These are phyloP conservation scores for Aspergillus bombycis DNA, from an alignment of 2,329 filamentous ascomycete species.

Conservation along the genomic window DNA sequence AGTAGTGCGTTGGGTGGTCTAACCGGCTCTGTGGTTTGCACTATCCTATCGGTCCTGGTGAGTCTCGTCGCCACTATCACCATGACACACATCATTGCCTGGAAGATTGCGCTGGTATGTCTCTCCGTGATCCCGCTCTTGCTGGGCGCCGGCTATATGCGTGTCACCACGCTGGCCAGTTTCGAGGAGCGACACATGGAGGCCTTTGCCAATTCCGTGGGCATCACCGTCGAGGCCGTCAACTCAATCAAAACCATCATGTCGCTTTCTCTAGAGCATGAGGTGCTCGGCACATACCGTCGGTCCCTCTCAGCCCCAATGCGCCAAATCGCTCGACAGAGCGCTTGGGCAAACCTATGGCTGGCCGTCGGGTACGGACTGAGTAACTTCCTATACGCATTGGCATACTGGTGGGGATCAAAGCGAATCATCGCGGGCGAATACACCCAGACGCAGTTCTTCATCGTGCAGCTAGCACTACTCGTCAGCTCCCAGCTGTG, in stretches of 20 bases:
- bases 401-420: conserved; percentile 81
- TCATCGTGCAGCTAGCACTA: conserved; percentile 72
- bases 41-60: conserved; percentile 67
- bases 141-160: conserved; percentile 69
- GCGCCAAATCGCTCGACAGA: conserved; percentile 50
- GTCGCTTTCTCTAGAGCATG: conserved; percentile 55
- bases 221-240: conserved; percentile 57
- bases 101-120: conserved; percentile 76
- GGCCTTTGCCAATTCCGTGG: conserved; percentile 55
- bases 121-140: conserved; percentile 70
- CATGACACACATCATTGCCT: conserved; percentile 70
- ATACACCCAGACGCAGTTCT: conserved; percentile 69
- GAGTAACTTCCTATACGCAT: conserved; percentile 70
- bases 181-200: conserved; percentile 60
- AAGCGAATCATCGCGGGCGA: conserved; percentile 68
- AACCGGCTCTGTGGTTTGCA: conserved; percentile 71
- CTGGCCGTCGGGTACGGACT: conserved; percentile 49
- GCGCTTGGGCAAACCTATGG: conserved; percentile 43
- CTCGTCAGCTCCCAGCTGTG: conserved; percentile 73
- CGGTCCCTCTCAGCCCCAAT: conserved; percentile 49
- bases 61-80: conserved; percentile 71
- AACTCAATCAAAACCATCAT: conserved; percentile 58
- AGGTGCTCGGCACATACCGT: conserved; percentile 50
- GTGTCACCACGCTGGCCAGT: conserved; percentile 62
- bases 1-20: conserved; percentile 68